Base-by-base conservation (phyloP, 306 rosid genomes). In the Fagus sylvatica region DNA sequence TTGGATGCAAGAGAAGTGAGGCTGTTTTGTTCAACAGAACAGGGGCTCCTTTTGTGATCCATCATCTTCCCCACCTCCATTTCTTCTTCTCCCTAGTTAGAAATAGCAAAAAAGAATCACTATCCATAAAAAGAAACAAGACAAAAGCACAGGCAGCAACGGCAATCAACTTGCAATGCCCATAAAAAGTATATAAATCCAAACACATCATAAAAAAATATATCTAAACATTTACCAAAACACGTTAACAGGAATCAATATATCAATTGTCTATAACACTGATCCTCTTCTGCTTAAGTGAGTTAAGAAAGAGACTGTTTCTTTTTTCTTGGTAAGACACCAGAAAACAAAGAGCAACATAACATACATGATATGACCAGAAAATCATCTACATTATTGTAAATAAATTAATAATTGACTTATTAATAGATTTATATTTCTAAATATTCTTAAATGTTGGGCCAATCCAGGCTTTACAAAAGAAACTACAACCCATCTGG, bases 11-110 rank as follows among this genome's bases (percentile, higher is more conserved):
- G 87, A 54, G 95, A 87, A 46, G 88, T 68, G 78, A 84, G 85
- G 42, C 72, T 86, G 85, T 85, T 86, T 84, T 90, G 92, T 69
- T 94, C 98, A 60, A 90, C 91, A 78, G 97, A 83, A 86, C 97
- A 92, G 16, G 88, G 89, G 82, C 86, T 84, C 84, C 97, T 88
- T 87, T 94, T 92, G 68, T 87, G 93, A 72, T 87, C 97, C 84
- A 88, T 85, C 97, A 94, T 92, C 77, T 84, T 91, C 85, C 90
- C 86, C 65, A 83, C 86, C 78, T 89, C 98, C 84, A 91, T 82
- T 79, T 88, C 93, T 74, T 89, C 93, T 82, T 91, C 94, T 68
- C 82, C 86, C 91, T 90, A 76, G 42, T 76, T 73, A 49, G 66
- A 61, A 53, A 65, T 61, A 76, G 75, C 69, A 81, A 46, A 69